phyloP scores from a whole-genome alignment of 2,329 filamentous ascomycete species.

The Cordyceps militaris region DNA sequence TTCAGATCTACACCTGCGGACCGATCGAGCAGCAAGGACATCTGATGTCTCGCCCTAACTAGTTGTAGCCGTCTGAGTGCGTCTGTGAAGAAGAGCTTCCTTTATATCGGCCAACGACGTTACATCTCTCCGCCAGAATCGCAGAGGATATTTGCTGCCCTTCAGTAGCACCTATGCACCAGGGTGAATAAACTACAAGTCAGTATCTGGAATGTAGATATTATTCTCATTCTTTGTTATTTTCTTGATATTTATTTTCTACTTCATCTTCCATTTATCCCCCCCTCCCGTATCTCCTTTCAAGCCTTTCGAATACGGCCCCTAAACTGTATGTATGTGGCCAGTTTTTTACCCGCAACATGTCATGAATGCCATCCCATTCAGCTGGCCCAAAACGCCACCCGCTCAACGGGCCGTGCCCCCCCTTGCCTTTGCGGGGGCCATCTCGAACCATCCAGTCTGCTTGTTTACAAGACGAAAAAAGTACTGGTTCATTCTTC shows the following conservation, averaged over 20 bases:
- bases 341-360: background rate
- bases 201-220: no score
- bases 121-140: background rate
- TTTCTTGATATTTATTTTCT: no score
- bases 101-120: background rate
- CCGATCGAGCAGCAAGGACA: no score
- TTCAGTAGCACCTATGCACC: background rate
- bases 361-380: background rate
- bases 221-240: no score
- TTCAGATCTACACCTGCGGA: background rate
- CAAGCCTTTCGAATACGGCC: no score
- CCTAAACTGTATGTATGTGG: no score
- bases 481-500: background rate
- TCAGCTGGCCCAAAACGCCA: background rate
- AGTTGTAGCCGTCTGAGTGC: no score
- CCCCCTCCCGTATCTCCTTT: no score
- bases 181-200: no score
- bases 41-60: no score
- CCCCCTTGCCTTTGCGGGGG: slow-evolving; percentile 4
- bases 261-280: no score
- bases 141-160: background rate
- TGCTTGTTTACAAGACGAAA: background rate
- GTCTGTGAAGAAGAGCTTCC: background rate
- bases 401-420: slow-evolving; percentile 1
- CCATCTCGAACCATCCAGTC: background rate